Conservation (phyloP, 2,329 filamentous ascomycete genomes). For the Diaporthe sp. region DNA sequence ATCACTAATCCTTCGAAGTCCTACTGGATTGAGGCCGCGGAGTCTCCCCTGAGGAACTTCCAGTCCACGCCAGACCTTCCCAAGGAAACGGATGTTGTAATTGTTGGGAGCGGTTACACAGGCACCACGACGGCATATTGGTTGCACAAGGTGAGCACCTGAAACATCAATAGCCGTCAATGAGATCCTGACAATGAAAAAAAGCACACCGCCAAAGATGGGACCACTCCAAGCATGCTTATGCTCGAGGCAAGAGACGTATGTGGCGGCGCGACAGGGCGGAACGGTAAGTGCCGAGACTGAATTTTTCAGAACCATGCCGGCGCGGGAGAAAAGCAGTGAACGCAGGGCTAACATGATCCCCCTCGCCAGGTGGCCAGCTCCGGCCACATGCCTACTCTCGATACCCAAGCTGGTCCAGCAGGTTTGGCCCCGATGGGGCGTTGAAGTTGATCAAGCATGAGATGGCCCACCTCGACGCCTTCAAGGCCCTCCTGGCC, state of each 20-base stretch:
- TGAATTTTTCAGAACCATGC: too few relatives aligned
- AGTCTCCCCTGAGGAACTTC: conserved; percentile 37
- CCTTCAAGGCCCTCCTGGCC: conserved; percentile 36
- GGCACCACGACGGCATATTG: conserved; percentile 48
- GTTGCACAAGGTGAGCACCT: conserved; percentile 43
- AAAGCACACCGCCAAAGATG: conserved; percentile 41
- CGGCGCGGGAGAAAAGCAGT: not conserved
- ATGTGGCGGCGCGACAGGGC: conserved; percentile 44
- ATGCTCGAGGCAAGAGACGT: conserved; percentile 43
- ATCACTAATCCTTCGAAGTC: conserved; percentile 41
- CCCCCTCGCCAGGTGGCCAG: conserved; percentile 39
- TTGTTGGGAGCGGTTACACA: conserved; percentile 46
- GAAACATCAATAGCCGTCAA: not conserved
- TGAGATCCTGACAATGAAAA: not conserved
- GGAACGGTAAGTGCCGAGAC: conserved; percentile 43
- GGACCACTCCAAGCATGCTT: conserved; percentile 40
- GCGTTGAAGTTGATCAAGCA: conserved; percentile 49
- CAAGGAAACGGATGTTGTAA: conserved; percentile 42
- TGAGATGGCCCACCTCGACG: conserved; percentile 47
- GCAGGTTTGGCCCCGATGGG: conserved; percentile 46
- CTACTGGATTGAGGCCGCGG: conserved; percentile 42
- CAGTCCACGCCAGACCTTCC: conserved; percentile 40
- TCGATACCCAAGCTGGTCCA: conserved; percentile 48
- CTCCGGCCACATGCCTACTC: conserved; percentile 47
- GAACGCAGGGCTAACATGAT: conserved; percentile 4